Conservation (phyloP, 805 yeast genomes). For the Zygosaccharomyces siamensis region DNA sequence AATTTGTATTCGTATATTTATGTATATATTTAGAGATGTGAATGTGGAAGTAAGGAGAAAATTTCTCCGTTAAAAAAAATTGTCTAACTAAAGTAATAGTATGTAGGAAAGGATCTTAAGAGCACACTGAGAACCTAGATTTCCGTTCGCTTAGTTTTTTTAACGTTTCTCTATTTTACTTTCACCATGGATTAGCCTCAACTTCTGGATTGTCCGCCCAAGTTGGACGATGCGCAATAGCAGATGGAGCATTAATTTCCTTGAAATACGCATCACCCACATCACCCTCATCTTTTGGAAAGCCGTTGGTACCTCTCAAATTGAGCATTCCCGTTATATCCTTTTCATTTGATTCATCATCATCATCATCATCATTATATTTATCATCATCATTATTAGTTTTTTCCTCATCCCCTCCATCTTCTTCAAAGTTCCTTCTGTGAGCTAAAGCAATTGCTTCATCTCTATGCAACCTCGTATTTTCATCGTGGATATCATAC, state of each 20-base stretch:
- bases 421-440: constrained; percentile 13
- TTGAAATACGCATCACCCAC: constrained; percentile 51
- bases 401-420: constrained; percentile 11
- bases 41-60: neutral
- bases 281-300: constrained; percentile 36
- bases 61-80: neutral
- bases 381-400: constrained; percentile 13
- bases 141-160: too few species aligned
- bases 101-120: neutral
- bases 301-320: neutral
- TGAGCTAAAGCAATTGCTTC: constrained; percentile 15
- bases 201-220: constrained; percentile 52
- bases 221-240: constrained; percentile 28
- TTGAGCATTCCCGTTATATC: constrained; percentile 8
- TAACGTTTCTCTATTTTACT: neutral
- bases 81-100: neutral
- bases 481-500: constrained; percentile 57
- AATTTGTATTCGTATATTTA: constrained; percentile 4
- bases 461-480: constrained; percentile 26
- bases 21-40: neutral
- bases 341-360: constrained; percentile 10
- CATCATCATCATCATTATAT: constrained; percentile 15
- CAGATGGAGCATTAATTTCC: constrained; percentile 72
- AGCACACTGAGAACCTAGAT: neutral
- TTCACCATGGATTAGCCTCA: constrained; percentile 63